Conservation (phyloP, 495 filamentous ascomycete species). For the Hamigera avellanea region DNA sequence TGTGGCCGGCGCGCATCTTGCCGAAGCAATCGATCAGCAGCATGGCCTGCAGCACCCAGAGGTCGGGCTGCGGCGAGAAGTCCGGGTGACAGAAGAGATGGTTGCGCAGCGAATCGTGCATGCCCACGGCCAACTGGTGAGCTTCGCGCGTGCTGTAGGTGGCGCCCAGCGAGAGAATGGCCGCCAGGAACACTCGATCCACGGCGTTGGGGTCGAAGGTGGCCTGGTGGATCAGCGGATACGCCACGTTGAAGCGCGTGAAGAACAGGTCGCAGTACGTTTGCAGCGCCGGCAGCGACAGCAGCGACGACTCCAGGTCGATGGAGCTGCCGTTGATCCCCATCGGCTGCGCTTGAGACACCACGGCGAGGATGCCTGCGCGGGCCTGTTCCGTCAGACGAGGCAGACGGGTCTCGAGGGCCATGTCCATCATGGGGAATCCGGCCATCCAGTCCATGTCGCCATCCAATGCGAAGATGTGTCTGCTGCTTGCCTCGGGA, state of each 20-base stretch:
- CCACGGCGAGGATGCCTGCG: constrained; percentile 27
- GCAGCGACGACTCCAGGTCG: constrained; percentile 31
- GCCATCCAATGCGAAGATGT: background rate
- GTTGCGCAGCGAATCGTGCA: constrained; percentile 36
- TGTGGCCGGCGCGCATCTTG: constrained; percentile 41
- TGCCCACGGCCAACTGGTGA: constrained; percentile 40
- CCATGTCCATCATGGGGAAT: constrained; percentile 3
- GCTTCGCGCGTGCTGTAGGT: constrained; percentile 43
- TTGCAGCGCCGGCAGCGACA: constrained; percentile 35
- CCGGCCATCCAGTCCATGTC: constrained; percentile 29
- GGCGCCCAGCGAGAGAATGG: constrained; percentile 41
- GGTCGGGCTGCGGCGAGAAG: constrained; percentile 35
- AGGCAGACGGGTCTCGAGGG: constrained; percentile 8
- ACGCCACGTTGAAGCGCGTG: constrained; percentile 40
- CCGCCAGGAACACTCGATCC: constrained; percentile 35
- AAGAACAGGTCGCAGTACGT: constrained; percentile 44
- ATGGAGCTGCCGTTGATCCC: constrained; percentile 28
- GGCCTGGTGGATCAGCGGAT: constrained; percentile 40
- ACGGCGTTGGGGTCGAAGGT: constrained; percentile 37
- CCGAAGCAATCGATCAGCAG: constrained; percentile 49
- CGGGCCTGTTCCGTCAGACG: constrained; percentile 22
- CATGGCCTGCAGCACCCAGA: constrained; percentile 45
- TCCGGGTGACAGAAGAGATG: constrained; percentile 29
- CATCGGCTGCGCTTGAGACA: constrained; percentile 27
- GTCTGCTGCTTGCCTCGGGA: background rate